These are phyloP conservation scores for Sarcodon sp. DNA, from an alignment of 768 basidiomycete genomes.

Conservation along the genomic window DNA sequence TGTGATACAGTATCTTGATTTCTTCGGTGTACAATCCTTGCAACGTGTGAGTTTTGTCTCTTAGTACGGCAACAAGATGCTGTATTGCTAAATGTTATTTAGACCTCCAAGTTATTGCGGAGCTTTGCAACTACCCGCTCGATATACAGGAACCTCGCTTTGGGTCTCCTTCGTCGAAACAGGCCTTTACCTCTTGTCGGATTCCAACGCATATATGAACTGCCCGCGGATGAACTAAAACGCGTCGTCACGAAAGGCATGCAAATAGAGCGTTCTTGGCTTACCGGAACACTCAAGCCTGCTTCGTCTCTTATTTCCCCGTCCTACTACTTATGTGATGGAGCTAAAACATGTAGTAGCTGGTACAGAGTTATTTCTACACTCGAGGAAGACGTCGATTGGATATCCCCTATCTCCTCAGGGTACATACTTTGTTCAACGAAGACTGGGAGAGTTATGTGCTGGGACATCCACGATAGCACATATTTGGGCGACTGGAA, in stretches of 20 bases:
- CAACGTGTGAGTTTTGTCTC: constrained; percentile 37
- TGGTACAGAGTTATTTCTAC: constrained; percentile 65
- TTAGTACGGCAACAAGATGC: not conserved
- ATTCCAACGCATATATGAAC: constrained; percentile 55
- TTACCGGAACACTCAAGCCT: constrained; percentile 42
- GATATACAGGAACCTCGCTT: constrained; percentile 54
- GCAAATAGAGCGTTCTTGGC: constrained; percentile 51
- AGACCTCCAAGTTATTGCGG: constrained; percentile 54
- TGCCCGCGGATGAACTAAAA: constrained; percentile 48
- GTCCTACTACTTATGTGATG: constrained; percentile 25
- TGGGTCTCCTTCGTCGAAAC: constrained; percentile 48
- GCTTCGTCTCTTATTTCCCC: constrained; percentile 20
- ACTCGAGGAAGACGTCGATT: constrained; percentile 59
- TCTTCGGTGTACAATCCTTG: constrained; percentile 45
- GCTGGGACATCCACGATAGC: constrained; percentile 61
- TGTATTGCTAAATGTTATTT: not conserved
- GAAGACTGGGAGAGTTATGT: constrained; percentile 63
- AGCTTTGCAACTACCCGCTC: constrained; percentile 52
- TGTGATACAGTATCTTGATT: constrained; percentile 48
- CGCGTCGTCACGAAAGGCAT: constrained; percentile 51
- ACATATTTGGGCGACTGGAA: constrained; percentile 57
- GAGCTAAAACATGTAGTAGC: not conserved
- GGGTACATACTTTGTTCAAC: constrained; percentile 70
- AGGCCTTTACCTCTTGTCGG: constrained; percentile 58
- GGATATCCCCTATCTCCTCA: constrained; percentile 67